Conservation (phyloP, 2,329 filamentous ascomycete genomes). For the Emydomyces testavorans region DNA sequence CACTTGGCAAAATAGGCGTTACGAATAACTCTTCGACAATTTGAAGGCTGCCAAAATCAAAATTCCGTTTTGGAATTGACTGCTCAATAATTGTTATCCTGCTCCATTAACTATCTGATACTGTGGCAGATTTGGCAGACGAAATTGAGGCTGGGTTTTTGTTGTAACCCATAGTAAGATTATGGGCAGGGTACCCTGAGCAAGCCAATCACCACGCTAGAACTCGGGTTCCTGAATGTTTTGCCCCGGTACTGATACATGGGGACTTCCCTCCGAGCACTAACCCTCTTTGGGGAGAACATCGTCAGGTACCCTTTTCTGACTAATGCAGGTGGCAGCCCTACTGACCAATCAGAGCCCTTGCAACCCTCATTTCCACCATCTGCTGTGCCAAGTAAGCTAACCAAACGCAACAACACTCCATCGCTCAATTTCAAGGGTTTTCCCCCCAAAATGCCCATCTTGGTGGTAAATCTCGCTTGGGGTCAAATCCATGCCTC, state of each 20-base stretch:
- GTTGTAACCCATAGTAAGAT: neutral
- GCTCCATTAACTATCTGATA: too few species aligned
- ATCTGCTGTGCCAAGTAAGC: conserved; percentile 4
- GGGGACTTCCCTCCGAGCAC: conserved; percentile 6
- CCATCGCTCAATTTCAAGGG: too few species aligned
- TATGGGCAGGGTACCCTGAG: neutral
- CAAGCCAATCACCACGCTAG: conserved; percentile 1
- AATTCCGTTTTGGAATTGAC: neutral
- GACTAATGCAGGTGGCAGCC: conserved; percentile 7
- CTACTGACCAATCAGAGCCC: neutral
- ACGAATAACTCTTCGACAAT: too few species aligned
- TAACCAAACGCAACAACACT: conserved; percentile 4
- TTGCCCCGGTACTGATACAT: conserved; percentile 9
- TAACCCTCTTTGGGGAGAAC: conserved; percentile 1
- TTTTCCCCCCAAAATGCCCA: conserved; percentile 2
- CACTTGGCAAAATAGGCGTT: too few species aligned
- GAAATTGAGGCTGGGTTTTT: neutral
- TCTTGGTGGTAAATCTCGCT: conserved; percentile 4
- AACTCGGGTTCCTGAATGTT: conserved; percentile 8
- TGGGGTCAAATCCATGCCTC: conserved; percentile 1
- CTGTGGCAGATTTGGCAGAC: neutral
- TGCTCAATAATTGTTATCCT: too few species aligned
- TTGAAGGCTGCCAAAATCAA: neutral
- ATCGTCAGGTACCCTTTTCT: conserved; percentile 1
- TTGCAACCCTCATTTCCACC: neutral